These are phyloP conservation scores for Heliosperma pusillum DNA, from an alignment of 148 eudicot species.

Conservation along the genomic window DNA sequence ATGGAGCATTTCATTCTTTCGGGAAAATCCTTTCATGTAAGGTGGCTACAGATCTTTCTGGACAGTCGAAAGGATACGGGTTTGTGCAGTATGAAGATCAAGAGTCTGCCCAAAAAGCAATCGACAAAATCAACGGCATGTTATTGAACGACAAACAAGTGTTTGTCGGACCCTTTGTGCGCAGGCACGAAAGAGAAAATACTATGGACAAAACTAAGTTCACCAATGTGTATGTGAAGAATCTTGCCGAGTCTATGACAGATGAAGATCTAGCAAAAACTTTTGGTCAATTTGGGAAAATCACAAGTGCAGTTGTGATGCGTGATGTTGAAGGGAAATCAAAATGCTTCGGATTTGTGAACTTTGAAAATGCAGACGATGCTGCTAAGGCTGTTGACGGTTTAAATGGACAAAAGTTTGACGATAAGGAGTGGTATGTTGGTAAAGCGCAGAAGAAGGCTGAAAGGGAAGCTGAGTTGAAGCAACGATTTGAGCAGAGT, in stretches of 20 bases:
- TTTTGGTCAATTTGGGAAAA: conserved; percentile 71
- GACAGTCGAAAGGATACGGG: conserved; percentile 90
- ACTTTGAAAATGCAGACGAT: conserved; percentile 79
- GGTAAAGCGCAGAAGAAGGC: conserved; percentile 87
- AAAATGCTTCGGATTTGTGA: conserved; percentile 90
- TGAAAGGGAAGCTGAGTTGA: conserved; percentile 75
- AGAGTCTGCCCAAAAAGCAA: conserved; percentile 77
- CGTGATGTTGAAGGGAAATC: conserved; percentile 79
- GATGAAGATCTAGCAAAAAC: conserved; percentile 63
- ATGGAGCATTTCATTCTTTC: conserved; percentile 75
- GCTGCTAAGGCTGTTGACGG: conserved; percentile 77
- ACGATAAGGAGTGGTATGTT: conserved; percentile 88
- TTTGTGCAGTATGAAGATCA: conserved; percentile 88
- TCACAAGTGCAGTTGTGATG: conserved; percentile 85
- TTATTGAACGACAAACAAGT: conserved; percentile 87
- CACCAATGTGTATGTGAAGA: conserved; percentile 81
- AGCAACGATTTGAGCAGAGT: conserved; percentile 58
- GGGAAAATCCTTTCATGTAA: conserved; percentile 86
- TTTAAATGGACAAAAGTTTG: conserved; percentile 67
- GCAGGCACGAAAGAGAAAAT: conserved; percentile 76
- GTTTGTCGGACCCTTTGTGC: conserved; percentile 73
- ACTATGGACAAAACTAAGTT: conserved; percentile 56
- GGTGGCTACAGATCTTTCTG: conserved; percentile 69
- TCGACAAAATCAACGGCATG: conserved; percentile 81
- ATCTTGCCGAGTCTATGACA: conserved; percentile 63